Evolutionary conservation across 257 asterid species (phyloP).

Genomic region (Striga asiatica): DNA sequence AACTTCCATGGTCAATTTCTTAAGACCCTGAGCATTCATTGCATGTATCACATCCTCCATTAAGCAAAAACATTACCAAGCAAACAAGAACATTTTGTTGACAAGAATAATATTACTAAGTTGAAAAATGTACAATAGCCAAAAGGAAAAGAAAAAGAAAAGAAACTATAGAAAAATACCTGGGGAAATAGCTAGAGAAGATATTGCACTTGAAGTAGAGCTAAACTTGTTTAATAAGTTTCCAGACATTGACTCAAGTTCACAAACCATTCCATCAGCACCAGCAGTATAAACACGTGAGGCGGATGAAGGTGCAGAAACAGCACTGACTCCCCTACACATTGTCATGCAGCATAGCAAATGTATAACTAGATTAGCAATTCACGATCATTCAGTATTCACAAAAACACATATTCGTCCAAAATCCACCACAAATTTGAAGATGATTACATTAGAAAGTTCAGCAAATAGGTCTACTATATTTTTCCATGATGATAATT

Average conservation of each 20-base stretch:
- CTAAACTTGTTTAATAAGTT: constrained; percentile 53
- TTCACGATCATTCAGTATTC: not conserved
- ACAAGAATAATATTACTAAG: not conserved
- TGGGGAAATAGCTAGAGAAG: constrained; percentile 71
- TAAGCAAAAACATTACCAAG: not conserved
- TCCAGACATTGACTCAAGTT: constrained; percentile 68
- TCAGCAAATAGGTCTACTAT: not conserved
- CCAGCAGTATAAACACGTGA: constrained; percentile 72
- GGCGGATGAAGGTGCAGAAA: constrained; percentile 54
- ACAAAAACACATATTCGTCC: not conserved
- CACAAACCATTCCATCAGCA: constrained; percentile 80
- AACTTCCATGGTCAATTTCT: not conserved
- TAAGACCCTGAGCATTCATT: not conserved
- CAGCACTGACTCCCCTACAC: constrained; percentile 71
- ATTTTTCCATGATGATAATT: not conserved
- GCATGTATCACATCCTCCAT: not conserved
- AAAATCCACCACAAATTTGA: not conserved
- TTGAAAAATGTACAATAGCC: not conserved
- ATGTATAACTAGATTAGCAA: constrained; percentile 9
- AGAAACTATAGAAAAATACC: constrained; percentile 27
- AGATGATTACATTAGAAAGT: not conserved
- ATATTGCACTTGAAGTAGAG: constrained; percentile 61
- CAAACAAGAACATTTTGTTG: not conserved
- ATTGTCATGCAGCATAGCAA: constrained; percentile 6
- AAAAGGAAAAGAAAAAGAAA: too few relatives aligned